A percentile compares a stretch with the other conserved stretches of the same genome.
These are phyloP conservation scores for Leccinum rimulosum DNA, from an alignment of 768 basidiomycete genomes.

Conservation along the genomic window DNA sequence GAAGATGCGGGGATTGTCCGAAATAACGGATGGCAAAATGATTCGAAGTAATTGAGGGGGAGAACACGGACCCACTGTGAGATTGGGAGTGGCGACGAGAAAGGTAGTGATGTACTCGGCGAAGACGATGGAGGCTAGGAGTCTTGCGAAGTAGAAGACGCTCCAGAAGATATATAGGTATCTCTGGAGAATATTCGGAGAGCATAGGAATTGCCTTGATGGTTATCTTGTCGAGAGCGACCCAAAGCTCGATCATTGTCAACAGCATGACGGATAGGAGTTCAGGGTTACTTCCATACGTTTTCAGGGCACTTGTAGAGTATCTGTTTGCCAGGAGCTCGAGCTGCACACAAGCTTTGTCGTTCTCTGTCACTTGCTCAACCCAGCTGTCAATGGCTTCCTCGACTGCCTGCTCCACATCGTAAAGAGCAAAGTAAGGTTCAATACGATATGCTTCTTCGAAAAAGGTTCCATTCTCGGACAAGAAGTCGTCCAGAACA, in stretches of 20 bases:
- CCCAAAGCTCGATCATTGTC: slow-evolving; percentile 34
- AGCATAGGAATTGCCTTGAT: slow-evolving; percentile 25
- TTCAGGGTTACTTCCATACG: slow-evolving; percentile 37
- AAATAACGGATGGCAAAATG: slow-evolving; percentile 40
- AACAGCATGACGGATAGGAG: slow-evolving; percentile 42
- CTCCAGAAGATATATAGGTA: slow-evolving; percentile 22
- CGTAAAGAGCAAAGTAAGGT: slow-evolving; percentile 24
- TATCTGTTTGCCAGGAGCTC: slow-evolving; percentile 29
- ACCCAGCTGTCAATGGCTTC: slow-evolving; percentile 36
- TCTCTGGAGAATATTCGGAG: slow-evolving; percentile 32
- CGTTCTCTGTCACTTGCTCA: not conserved
- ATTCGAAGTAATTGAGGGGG: slow-evolving; percentile 7
- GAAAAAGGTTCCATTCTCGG: slow-evolving; percentile 9
- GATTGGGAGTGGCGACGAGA: too few species aligned
- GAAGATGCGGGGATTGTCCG: slow-evolving; percentile 20
- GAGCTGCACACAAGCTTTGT: slow-evolving; percentile 9
- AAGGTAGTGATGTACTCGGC: slow-evolving; percentile 25
- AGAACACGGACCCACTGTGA: slow-evolving; percentile 32
- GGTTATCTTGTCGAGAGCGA: slow-evolving; percentile 30
- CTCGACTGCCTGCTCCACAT: slow-evolving; percentile 37
- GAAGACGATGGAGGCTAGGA: slow-evolving; percentile 28
- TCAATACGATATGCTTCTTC: slow-evolving; percentile 1
- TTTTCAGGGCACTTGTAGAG: slow-evolving; percentile 19
- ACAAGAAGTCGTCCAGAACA: not conserved
- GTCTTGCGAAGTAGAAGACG: slow-evolving; percentile 28